Conservation (phyloP, 2,329 filamentous ascomycete genomes). For the Fusarium pseudonygamai region DNA sequence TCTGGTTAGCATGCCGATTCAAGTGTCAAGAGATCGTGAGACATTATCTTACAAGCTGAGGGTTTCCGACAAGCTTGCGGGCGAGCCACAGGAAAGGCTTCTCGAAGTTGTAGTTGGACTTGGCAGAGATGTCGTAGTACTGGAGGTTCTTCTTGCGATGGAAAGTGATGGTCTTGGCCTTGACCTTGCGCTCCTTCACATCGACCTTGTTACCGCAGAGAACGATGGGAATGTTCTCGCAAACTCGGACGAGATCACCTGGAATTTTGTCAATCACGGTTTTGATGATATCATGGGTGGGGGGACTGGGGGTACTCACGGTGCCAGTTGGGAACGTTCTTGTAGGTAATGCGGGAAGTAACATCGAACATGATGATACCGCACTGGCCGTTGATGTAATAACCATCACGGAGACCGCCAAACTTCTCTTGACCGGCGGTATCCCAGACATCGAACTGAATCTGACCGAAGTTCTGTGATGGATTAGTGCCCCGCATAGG, state of each 20-base stretch:
- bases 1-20: conserved; percentile 40
- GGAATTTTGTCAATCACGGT: conserved; percentile 31
- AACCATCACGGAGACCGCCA: conserved; percentile 97
- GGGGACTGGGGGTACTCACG: conserved; percentile 85
- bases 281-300: neutral
- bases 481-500: conserved; percentile 42
- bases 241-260: conserved; percentile 99
- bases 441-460: conserved; percentile 99
- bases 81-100: conserved; percentile 99
- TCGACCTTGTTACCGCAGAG: conserved; percentile 99
- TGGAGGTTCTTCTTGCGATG: conserved; percentile 99
- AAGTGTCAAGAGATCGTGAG: neutral
- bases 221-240: conserved; percentile 99
- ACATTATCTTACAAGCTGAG: conserved; percentile 49
- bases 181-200: conserved; percentile 99
- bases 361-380: conserved; percentile 99
- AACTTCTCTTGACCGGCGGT: conserved; percentile 99
- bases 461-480: conserved; percentile 86
- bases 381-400: conserved; percentile 99
- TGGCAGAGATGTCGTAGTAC: conserved; percentile 99
- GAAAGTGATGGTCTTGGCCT: conserved; percentile 99
- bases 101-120: conserved; percentile 99
- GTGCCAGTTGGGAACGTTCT: conserved; percentile 99
- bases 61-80: conserved; percentile 97
- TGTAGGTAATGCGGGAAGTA: conserved; percentile 99